phyloP scores from a whole-genome alignment of 73 alveolate genomes.

The Paramecium sonneborni region DNA sequence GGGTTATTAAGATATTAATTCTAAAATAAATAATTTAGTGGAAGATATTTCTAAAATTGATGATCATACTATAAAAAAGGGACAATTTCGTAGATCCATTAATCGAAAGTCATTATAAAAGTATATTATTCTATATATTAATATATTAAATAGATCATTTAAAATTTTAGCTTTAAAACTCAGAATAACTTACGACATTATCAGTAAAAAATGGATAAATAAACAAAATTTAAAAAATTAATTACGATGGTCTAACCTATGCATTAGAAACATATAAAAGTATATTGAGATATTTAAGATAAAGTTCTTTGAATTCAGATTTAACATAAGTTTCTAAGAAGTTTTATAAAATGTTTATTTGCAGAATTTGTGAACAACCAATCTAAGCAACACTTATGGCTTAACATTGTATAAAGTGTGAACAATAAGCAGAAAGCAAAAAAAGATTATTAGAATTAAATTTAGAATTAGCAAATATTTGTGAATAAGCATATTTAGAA shows the following conservation, averaged over 20 bases:
- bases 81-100: neutral
- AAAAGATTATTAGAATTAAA: conserved; percentile 36
- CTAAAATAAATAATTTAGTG: neutral
- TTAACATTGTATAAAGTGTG: conserved; percentile 18
- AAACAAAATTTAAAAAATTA: neutral
- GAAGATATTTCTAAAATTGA: neutral
- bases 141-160: neutral
- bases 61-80: neutral
- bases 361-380: conserved; percentile 46
- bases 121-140: neutral
- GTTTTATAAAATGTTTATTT: neutral
- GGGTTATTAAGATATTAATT: neutral
- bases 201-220: neutral
- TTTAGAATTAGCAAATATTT: conserved; percentile 28
- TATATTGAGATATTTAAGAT: neutral
- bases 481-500: conserved; percentile 4
- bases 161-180: neutral
- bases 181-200: neutral
- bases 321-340: neutral
- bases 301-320: neutral
- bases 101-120: neutral
- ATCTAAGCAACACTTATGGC: neutral
- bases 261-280: neutral
- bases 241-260: neutral
- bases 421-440: conserved; percentile 20